Evolutionary conservation across 2,329 filamentous ascomycete species (phyloP), one percentile per base, ranked within the genome.

Genomic region (Chrysosphaeria jannelii): DNA sequence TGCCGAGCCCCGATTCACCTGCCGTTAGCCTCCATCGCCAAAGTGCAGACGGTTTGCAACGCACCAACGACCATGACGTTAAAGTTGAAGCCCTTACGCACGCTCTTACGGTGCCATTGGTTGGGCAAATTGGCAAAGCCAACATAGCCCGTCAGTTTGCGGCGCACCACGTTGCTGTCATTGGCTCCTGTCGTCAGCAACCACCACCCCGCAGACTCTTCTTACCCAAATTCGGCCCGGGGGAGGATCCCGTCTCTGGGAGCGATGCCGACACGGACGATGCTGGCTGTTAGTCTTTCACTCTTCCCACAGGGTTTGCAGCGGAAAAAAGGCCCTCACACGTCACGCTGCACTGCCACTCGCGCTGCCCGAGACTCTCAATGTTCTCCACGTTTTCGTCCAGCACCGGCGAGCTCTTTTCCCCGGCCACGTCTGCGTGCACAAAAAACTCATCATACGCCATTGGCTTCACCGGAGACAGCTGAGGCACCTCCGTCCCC

Each of bases 31-130:
- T n/a, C n/a, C n/a, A n/a, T n/a, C n/a, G 16, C 13, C 10, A 4
- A n/a, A n/a, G n/a, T n/a, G n/a, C n/a, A n/a, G 20, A 19, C 5
- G 13, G 5, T 13, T 8, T 8, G 10, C 10, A 14, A 41, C 79
- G 42, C 58, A 93, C 85, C 85, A 50, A 97, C 85, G 49, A 97
- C 85, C 85, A 97, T 97, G 36, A 97, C 85, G 45, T 97, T 97
- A 61, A 97, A 97, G 63, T 93, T 97, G 64, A 97, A 97, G 31
- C 85, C 85, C 53, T 97, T 97, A 44, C 85, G 76, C 40, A 97
- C 85, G 64, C 79, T 91, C 70, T 97, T 97, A 49, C 85, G 81
- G 58, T 97, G 85, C 85, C 85, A 97, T 53, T 97, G 85, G 54
- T 97, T 97, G 33, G 85, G 85, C 43, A 97, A 52, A 47, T 97